Conservation (phyloP, 352 stramenopile genomes). For the Phytophthora sp. region DNA sequence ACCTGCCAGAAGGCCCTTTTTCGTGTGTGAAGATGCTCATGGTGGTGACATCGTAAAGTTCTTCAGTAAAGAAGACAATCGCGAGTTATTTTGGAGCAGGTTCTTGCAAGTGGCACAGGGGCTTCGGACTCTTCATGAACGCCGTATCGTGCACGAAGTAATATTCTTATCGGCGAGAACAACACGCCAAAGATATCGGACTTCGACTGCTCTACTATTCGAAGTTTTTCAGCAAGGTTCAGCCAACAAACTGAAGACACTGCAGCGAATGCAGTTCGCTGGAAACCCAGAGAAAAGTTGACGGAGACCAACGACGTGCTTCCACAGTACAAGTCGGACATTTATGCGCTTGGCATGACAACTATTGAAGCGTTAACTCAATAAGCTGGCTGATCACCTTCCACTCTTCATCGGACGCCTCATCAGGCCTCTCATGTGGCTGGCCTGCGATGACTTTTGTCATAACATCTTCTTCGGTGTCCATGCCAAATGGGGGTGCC, state of each 20-base stretch:
- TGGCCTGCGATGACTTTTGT: neutral
- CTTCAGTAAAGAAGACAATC: conserved; percentile 7
- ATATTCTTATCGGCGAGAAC: conserved; percentile 67
- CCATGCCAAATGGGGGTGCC: conserved; percentile 12
- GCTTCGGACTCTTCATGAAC: conserved; percentile 58
- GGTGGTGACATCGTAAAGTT: conserved; percentile 23
- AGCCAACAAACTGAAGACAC: conserved; percentile 3
- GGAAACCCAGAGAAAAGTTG: conserved; percentile 26
- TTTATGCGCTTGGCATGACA: conserved; percentile 39
- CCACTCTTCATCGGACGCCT: conserved; percentile 17
- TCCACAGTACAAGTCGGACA: conserved; percentile 17
- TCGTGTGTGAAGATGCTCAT: conserved; percentile 37
- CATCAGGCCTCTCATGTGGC: conserved; percentile 1
- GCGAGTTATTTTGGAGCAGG: conserved; percentile 10
- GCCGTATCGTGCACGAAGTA: conserved; percentile 70
- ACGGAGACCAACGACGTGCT: neutral
- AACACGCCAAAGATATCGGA: conserved; percentile 28
- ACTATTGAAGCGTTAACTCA: conserved; percentile 32
- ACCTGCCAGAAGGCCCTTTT: conserved; percentile 28
- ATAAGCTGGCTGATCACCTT: neutral
- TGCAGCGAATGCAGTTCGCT: conserved; percentile 14
- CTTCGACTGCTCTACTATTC: conserved; percentile 26
- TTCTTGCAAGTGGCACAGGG: conserved; percentile 40
- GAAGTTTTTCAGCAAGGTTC: conserved; percentile 2
- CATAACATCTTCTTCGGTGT: conserved; percentile 6